phyloP scores from a whole-genome alignment of 2,329 filamentous ascomycete species.

The Botrytis aclada region DNA sequence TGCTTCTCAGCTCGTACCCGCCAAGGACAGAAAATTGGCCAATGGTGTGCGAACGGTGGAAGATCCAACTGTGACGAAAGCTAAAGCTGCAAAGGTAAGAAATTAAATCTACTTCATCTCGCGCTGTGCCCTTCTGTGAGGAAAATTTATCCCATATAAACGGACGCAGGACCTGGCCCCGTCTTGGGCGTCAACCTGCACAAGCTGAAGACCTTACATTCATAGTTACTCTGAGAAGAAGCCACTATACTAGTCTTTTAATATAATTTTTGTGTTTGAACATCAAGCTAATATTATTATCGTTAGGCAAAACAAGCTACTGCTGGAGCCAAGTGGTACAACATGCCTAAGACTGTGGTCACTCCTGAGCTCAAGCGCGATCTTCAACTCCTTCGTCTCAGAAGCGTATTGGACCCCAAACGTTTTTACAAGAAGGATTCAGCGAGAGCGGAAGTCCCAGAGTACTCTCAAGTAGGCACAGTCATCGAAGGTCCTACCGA shows the following conservation, averaged over 20 bases:
- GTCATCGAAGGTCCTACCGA: constrained; percentile 87
- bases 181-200: constrained; percentile 77
- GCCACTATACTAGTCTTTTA: constrained; percentile 10
- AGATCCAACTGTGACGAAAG: constrained; percentile 48
- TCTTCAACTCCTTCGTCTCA: constrained; percentile 84
- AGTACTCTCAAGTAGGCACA: constrained; percentile 82
- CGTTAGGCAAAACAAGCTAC: constrained; percentile 50
- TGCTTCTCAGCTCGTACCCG: constrained; percentile 47
- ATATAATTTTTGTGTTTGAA: constrained; percentile 20
- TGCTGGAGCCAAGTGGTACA: constrained; percentile 81
- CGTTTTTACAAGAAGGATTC: constrained; percentile 62
- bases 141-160: constrained; percentile 68
- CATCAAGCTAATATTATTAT: constrained; percentile 26
- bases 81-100: constrained; percentile 51
- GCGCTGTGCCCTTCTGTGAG: constrained; percentile 54
- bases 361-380: constrained; percentile 86
- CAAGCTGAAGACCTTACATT: constrained; percentile 56
- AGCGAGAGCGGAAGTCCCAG: constrained; percentile 64
- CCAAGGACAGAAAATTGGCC: constrained; percentile 46
- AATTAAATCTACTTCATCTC: background rate
- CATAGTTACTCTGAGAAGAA: constrained; percentile 69
- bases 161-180: constrained; percentile 74
- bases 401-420: constrained; percentile 84
- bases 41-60: constrained; percentile 52
- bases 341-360: constrained; percentile 78